phyloP scores from a whole-genome alignment of 2,329 filamentous ascomycete species.

The Kalaharituber pfeilii region DNA sequence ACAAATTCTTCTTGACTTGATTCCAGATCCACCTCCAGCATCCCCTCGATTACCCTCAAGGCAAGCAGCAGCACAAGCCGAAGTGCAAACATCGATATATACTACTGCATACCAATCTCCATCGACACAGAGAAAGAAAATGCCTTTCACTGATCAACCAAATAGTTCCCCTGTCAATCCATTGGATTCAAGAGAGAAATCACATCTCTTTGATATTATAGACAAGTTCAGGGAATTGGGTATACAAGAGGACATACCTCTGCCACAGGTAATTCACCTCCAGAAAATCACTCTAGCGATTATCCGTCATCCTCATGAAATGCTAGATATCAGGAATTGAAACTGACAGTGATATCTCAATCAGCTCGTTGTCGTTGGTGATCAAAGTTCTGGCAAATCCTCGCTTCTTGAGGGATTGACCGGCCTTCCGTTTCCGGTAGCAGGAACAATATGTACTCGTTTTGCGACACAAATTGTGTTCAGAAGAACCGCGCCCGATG shows the following conservation, averaged over 20 bases:
- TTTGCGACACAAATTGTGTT: constrained; percentile 23
- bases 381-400: constrained; percentile 22
- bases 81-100: too few species aligned
- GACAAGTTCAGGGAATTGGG: constrained; percentile 21
- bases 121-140: too few species aligned
- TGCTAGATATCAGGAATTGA: too few species aligned
- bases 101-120: too few species aligned
- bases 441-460: constrained; percentile 20
- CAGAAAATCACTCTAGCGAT: neutral
- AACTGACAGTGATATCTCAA: neutral
- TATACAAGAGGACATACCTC: constrained; percentile 21
- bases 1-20: too few species aligned
- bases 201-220: constrained; percentile 16
- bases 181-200: neutral
- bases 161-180: too few species aligned
- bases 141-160: too few species aligned
- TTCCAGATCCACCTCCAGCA: too few species aligned
- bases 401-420: constrained; percentile 22
- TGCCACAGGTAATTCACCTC: constrained; percentile 19
- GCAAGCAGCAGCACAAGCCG: too few species aligned
- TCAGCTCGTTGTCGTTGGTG: constrained; percentile 22
- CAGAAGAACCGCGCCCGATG: constrained; percentile 10
- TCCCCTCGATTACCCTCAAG: too few species aligned
- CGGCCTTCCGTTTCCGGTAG: constrained; percentile 20
- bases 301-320: too few species aligned